phyloP scores from a whole-genome alignment of 192 early-diverging fungal species.

The Backusella tarrabulga region DNA sequence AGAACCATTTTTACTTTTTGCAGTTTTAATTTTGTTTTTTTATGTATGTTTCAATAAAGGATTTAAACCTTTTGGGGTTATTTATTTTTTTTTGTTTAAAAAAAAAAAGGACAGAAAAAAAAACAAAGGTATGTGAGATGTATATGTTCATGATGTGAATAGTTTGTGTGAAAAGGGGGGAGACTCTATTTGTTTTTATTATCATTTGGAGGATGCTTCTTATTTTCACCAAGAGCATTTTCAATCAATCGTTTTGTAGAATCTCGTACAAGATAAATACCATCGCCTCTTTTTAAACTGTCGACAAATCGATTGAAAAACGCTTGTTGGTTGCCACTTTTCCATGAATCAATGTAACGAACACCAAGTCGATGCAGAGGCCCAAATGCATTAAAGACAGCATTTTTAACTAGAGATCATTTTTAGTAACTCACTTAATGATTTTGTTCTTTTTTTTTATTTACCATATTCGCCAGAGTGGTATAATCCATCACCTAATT shows the following conservation, averaged over 20 bases:
- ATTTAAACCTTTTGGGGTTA: neutral
- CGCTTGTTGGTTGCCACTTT: conserved; percentile 39
- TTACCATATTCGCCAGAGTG: conserved; percentile 28
- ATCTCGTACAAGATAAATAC: conserved; percentile 34
- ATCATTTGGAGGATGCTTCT: conserved; percentile 7
- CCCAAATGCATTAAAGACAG: conserved; percentile 31
- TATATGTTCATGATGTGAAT: too few relatives aligned
- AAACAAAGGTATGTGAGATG: neutral
- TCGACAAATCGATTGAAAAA: conserved; percentile 41
- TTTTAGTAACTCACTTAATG: too few relatives aligned
- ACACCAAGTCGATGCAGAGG: conserved; percentile 31
- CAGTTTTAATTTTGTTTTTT: neutral
- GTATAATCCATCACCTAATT: conserved; percentile 32
- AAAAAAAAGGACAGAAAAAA: neutral
- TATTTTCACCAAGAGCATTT: conserved; percentile 12
- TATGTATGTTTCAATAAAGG: neutral
- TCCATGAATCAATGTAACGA: conserved; percentile 40
- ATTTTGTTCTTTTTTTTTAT: too few relatives aligned
- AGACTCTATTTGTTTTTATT: conserved; percentile 17
- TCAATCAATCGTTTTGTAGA: conserved; percentile 33
- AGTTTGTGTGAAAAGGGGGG: too few relatives aligned
- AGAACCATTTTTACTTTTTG: neutral
- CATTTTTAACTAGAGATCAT: conserved; percentile 19
- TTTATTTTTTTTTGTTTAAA: neutral
- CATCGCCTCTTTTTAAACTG: conserved; percentile 40